These are phyloP conservation scores for Ogataea henricii DNA, from an alignment of 805 yeast species.

Conservation along the genomic window DNA sequence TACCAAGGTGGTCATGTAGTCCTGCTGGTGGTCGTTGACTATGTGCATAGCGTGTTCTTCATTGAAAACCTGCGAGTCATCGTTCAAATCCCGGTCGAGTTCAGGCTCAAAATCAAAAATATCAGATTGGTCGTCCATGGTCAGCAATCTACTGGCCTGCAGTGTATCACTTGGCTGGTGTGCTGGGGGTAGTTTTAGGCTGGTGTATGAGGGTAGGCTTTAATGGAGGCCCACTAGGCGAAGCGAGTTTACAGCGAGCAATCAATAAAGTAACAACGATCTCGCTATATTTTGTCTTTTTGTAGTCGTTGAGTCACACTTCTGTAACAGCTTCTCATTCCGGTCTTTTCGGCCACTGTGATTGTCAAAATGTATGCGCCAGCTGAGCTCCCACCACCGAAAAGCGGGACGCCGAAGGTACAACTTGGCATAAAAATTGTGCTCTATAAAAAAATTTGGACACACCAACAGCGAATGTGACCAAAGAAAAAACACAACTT, in stretches of 20 bases:
- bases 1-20: constrained; percentile 14
- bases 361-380: neutral
- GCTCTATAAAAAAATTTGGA: constrained; percentile 1
- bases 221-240: constrained; percentile 3
- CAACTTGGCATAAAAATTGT: neutral
- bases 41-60: constrained; percentile 21
- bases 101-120: constrained; percentile 29
- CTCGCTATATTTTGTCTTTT: constrained; percentile 3
- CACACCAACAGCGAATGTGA: no score
- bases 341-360: constrained; percentile 1
- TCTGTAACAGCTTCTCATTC: constrained; percentile 5
- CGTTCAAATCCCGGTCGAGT: constrained; percentile 17
- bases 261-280: constrained; percentile 1
- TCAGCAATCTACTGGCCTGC: constrained; percentile 2
- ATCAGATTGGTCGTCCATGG: constrained; percentile 25
- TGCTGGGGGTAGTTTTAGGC: neutral
- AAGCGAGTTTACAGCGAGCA: constrained; percentile 2
- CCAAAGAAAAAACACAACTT: no score
- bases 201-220: neutral
- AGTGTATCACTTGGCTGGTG: neutral
- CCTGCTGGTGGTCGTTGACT: constrained; percentile 15
- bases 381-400: neutral
- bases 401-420: neutral
- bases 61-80: constrained; percentile 19
- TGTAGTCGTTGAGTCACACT: neutral